These are phyloP conservation scores for Colletotrichum shisoi DNA, from an alignment of 2,329 filamentous ascomycete species.

Conservation along the genomic window DNA sequence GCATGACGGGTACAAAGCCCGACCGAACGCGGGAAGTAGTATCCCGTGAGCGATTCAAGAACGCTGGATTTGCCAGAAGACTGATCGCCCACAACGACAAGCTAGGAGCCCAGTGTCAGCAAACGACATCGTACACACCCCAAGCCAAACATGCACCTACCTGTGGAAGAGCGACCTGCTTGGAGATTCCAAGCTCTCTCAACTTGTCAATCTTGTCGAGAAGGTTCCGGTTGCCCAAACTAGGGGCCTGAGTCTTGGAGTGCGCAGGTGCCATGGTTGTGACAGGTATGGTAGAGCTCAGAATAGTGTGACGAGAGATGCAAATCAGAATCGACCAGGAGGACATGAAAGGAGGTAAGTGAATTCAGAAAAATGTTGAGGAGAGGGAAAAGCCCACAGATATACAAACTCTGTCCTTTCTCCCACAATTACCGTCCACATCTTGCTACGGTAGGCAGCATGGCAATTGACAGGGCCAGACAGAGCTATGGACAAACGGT, in stretches of 20 bases:
- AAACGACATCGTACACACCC: slow-evolving; percentile 35
- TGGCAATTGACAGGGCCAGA: background rate
- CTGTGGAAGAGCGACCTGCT: slow-evolving; percentile 44
- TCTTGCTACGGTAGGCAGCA: background rate
- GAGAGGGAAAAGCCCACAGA: no score
- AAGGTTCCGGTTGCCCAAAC: slow-evolving; percentile 23
- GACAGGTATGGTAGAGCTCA: background rate
- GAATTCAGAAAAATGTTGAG: background rate
- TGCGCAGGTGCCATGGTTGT: slow-evolving; percentile 17
- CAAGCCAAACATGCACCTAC: slow-evolving; percentile 22
- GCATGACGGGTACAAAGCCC: slow-evolving; percentile 60
- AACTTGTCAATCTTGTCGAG: slow-evolving; percentile 46
- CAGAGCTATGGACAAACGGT: background rate
- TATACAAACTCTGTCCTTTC: background rate
- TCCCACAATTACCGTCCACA: background rate
- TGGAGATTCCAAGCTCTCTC: slow-evolving; percentile 50
- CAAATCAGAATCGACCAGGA: background rate
- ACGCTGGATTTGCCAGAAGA: slow-evolving; percentile 88
- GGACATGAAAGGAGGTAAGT: background rate
- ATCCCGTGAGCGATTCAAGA: slow-evolving; percentile 69
- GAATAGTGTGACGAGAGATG: background rate
- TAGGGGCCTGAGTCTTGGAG: slow-evolving; percentile 1
- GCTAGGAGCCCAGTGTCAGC: slow-evolving; percentile 56
- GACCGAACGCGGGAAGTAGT: slow-evolving; percentile 56
- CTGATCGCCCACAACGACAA: slow-evolving; percentile 84